A percentile compares a stretch with the other conserved stretches of the same genome.
These are phyloP conservation scores for Xylaria cubensis DNA, from an alignment of 495 filamentous ascomycete genomes.

Conservation along the genomic window DNA sequence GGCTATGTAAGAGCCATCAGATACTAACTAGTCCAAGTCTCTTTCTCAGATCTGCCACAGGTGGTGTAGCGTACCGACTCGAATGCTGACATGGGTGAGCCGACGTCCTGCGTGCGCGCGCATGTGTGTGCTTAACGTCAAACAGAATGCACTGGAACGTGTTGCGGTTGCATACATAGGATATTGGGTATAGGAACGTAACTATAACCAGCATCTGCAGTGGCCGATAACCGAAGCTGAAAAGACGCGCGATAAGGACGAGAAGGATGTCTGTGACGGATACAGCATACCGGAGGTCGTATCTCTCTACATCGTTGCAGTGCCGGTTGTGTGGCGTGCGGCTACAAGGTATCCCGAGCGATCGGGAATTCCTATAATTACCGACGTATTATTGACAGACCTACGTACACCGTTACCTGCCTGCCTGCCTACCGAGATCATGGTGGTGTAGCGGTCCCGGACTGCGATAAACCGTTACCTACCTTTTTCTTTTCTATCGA, in stretches of 20 bases:
- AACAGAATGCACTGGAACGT: conserved; percentile 16
- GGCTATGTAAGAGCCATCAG: neutral
- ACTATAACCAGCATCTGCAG: conserved; percentile 7
- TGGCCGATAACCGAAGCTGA: conserved; percentile 5
- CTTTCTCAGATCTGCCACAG: neutral
- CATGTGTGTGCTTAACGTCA: conserved; percentile 1
- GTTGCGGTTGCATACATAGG: conserved; percentile 15
- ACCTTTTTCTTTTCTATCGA: neutral
- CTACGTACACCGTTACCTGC: neutral
- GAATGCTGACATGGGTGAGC: conserved; percentile 3
- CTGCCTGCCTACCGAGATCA: neutral
- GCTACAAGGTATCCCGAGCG: conserved; percentile 21
- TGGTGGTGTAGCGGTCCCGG: neutral
- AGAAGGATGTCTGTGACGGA: neutral
- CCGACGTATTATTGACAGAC: neutral
- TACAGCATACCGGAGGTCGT: neutral
- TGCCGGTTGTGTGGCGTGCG: conserved; percentile 13
- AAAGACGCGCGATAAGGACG: neutral
- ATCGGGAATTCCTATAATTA: conserved; percentile 21
- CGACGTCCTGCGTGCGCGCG: neutral
- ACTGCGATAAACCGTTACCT: neutral
- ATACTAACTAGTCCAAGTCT: neutral
- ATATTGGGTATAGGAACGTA: conserved; percentile 9
- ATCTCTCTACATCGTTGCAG: conserved; percentile 1
- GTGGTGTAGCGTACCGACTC: conserved; percentile 10